These are phyloP conservation scores for Metschnikowia bowlesiae DNA, from an alignment of 805 yeast species.

Conservation along the genomic window DNA sequence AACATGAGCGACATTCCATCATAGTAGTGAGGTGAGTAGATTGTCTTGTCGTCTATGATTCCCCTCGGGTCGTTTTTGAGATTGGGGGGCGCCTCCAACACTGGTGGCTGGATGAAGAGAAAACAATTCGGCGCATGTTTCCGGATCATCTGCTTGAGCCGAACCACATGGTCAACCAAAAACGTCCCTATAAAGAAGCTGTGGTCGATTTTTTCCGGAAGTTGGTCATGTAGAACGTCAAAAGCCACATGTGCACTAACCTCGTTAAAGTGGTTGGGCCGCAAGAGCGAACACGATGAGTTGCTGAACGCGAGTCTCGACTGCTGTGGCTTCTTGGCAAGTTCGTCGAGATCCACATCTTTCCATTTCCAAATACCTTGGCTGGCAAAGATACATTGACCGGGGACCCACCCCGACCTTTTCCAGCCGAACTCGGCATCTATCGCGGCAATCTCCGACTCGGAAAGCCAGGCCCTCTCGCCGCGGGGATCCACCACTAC, in stretches of 20 bases:
- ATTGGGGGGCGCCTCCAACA: constrained; percentile 69
- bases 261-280: constrained; percentile 31
- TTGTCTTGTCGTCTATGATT: constrained; percentile 58
- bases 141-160: constrained; percentile 49
- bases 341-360: constrained; percentile 18
- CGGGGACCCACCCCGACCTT: constrained; percentile 64
- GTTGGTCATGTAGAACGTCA: constrained; percentile 28
- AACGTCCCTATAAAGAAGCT: constrained; percentile 57
- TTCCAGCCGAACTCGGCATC: constrained; percentile 71
- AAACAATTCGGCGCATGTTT: constrained; percentile 41
- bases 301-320: constrained; percentile 22
- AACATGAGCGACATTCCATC: constrained; percentile 94
- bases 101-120: constrained; percentile 76
- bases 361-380: constrained; percentile 70
- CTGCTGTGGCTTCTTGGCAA: constrained; percentile 23
- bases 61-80: constrained; percentile 44
- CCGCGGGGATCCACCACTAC: constrained; percentile 63
- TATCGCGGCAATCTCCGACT: constrained; percentile 34
- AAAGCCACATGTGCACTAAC: constrained; percentile 14
- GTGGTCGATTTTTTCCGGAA: constrained; percentile 36
- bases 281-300: constrained; percentile 21
- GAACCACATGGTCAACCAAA: constrained; percentile 59
- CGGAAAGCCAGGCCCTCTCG: constrained; percentile 60
- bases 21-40: constrained; percentile 85
- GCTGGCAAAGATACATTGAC: constrained; percentile 76